phyloP scores from a whole-genome alignment of 179 eudicot species.

The Corrigiola litoralis region DNA sequence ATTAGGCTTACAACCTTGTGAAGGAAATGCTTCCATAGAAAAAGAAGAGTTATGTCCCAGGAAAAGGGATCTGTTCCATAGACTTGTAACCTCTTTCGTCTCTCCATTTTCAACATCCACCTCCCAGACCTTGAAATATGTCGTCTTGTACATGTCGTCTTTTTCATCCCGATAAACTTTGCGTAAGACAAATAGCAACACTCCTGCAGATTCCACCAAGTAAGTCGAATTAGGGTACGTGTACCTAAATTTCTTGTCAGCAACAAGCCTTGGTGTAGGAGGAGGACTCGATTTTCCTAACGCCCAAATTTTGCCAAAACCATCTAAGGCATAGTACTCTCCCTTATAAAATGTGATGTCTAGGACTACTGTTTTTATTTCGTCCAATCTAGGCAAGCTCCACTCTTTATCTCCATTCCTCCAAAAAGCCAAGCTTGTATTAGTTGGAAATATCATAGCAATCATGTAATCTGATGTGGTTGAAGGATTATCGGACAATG shows the following conservation, averaged over 20 bases:
- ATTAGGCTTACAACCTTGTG: slow-evolving; percentile 3
- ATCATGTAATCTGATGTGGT: not conserved
- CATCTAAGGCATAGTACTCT: not conserved
- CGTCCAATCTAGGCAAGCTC: not conserved
- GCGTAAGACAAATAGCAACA: not conserved
- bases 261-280: not conserved
- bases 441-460: not conserved
- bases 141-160: not conserved
- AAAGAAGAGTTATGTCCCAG: slow-evolving; percentile 11
- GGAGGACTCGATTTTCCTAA: not conserved
- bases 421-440: not conserved
- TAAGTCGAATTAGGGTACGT: not conserved
- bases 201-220: slow-evolving; percentile 4
- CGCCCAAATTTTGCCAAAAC: not conserved
- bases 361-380: not conserved
- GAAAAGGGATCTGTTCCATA: slow-evolving; percentile 9
- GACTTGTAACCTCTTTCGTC: not conserved
- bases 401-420: not conserved
- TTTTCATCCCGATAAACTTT: not conserved
- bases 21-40: slow-evolving; percentile 3
- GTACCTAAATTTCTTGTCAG: not conserved
- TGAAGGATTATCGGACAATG: not conserved
- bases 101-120: not conserved
- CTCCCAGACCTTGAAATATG: slow-evolving; percentile 4
- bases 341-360: not conserved